Conservation (phyloP, 805 yeast genomes). For the Cyberlindnera mycetangii region DNA sequence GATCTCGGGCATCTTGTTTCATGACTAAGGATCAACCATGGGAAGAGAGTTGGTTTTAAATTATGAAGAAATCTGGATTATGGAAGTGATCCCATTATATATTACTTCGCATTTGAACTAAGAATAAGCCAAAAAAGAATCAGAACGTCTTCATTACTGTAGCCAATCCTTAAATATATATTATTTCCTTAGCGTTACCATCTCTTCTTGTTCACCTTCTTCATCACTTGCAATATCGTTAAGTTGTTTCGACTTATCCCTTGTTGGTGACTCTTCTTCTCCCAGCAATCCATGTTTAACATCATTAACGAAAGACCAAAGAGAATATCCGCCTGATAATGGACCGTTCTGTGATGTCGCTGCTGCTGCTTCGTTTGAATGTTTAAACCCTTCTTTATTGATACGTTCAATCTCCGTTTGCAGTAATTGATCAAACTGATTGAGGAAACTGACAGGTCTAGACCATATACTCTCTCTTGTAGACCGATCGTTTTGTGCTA, state of each 20-base stretch:
- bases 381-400: slow-evolving; percentile 24
- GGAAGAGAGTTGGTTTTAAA: slow-evolving; percentile 5
- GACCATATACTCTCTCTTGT: slow-evolving; percentile 37
- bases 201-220: slow-evolving; percentile 20
- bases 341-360: slow-evolving; percentile 7
- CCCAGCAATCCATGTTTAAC: slow-evolving; percentile 42
- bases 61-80: not conserved
- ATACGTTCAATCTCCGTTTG: slow-evolving; percentile 64
- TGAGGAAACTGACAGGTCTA: slow-evolving; percentile 59
- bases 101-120: too few species aligned
- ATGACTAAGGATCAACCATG: slow-evolving; percentile 10
- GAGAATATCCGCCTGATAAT: slow-evolving; percentile 31
- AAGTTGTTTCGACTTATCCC: not conserved
- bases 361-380: slow-evolving; percentile 5
- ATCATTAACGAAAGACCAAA: slow-evolving; percentile 52
- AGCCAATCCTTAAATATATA: not conserved
- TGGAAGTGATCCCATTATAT: too few species aligned
- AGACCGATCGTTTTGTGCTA: not conserved
- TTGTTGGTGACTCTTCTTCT: slow-evolving; percentile 27
- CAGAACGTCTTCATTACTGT: slow-evolving; percentile 1
- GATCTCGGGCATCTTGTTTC: slow-evolving; percentile 3
- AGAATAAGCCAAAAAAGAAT: too few species aligned
- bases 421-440: slow-evolving; percentile 63
- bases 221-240: slow-evolving; percentile 4
- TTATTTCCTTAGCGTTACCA: slow-evolving; percentile 18